phyloP scores from a whole-genome alignment of 2,329 filamentous ascomycete genomes.

The Didymella sp. region DNA sequence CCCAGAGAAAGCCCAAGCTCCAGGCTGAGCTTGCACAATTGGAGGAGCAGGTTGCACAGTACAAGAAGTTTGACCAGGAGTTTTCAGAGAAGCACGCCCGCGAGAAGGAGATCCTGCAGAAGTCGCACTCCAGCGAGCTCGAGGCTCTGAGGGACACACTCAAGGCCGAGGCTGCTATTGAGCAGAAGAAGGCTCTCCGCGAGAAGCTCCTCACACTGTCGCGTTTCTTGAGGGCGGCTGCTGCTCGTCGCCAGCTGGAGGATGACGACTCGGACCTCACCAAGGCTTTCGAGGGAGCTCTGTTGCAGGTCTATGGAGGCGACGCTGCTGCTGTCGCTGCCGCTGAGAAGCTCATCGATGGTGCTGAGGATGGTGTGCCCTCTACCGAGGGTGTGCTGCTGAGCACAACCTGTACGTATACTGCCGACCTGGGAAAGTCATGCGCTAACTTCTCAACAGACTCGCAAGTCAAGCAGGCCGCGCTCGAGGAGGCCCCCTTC shows the following conservation, averaged over 20 bases:
- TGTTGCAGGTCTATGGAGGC: conserved; percentile 79
- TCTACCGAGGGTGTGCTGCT: conserved; percentile 71
- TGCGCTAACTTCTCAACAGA: conserved; percentile 51
- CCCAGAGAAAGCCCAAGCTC: conserved; percentile 77
- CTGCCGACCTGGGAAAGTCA: not conserved
- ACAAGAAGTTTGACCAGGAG: conserved; percentile 77
- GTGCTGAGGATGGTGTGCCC: conserved; percentile 69
- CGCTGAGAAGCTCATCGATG: conserved; percentile 79
- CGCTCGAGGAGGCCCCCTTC: conserved; percentile 59
- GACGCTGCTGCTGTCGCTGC: conserved; percentile 76
- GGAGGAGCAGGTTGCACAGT: conserved; percentile 76
- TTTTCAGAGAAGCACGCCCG: conserved; percentile 67
- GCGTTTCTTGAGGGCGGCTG: conserved; percentile 80
- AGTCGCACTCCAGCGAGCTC: conserved; percentile 63
- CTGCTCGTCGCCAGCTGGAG: conserved; percentile 73
- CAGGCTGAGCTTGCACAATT: conserved; percentile 71
- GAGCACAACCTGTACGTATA: conserved; percentile 72
- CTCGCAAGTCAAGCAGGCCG: conserved; percentile 64
- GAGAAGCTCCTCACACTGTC: conserved; percentile 74
- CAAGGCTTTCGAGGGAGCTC: conserved; percentile 79
- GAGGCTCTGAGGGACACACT: conserved; percentile 62
- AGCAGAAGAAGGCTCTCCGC: conserved; percentile 59
- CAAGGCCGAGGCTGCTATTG: conserved; percentile 60
- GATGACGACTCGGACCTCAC: conserved; percentile 77
- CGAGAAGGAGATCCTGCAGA: conserved; percentile 63